Percentiles rank a stretch among this genome's conserved stretches.
These are phyloP conservation scores for Fusarium chlamydosporum DNA, from an alignment of 2,329 filamentous ascomycete species.

Conservation along the genomic window DNA sequence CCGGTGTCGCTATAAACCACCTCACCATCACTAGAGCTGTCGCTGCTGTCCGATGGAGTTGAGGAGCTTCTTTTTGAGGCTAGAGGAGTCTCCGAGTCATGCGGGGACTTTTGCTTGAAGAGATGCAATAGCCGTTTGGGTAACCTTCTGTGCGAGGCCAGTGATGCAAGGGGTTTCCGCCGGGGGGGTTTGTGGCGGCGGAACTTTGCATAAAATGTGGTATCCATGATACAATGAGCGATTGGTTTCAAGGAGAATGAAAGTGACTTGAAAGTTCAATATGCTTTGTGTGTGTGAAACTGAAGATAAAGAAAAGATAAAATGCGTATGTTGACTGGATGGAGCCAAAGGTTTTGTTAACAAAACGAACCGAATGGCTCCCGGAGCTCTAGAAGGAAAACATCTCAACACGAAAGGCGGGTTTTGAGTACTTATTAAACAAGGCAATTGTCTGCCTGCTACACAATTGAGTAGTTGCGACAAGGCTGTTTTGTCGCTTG, in stretches of 20 bases:
- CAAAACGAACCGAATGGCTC: not conserved
- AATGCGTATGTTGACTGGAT: constrained; percentile 1
- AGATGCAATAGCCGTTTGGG: not conserved
- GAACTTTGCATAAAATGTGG: not conserved
- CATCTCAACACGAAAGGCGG: not conserved
- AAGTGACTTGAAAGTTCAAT: constrained; percentile 7
- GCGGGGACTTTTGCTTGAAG: not conserved
- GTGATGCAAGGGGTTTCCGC: constrained; percentile 2
- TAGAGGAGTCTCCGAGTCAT: not conserved
- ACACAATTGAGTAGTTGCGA: constrained; percentile 1
- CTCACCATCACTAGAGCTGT: not conserved
- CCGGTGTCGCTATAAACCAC: constrained; percentile 2
- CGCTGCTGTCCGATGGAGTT: constrained; percentile 1
- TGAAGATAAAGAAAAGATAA: constrained; percentile 1
- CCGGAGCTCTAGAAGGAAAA: not conserved
- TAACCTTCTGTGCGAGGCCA: constrained; percentile 3
- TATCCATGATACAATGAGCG: not conserved
- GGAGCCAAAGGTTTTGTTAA: constrained; percentile 1
- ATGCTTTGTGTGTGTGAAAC: constrained; percentile 2
- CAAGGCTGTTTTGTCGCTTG: constrained; percentile 2
- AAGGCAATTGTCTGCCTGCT: constrained; percentile 12
- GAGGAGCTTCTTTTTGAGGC: constrained; percentile 3
- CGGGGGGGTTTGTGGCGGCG: constrained; percentile 3
- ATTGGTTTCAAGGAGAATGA: constrained; percentile 2
- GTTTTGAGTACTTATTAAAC: not conserved